Evolutionary conservation across 2,329 filamentous ascomycete genomes (phyloP).

Genomic region (Capronia epimyces): DNA sequence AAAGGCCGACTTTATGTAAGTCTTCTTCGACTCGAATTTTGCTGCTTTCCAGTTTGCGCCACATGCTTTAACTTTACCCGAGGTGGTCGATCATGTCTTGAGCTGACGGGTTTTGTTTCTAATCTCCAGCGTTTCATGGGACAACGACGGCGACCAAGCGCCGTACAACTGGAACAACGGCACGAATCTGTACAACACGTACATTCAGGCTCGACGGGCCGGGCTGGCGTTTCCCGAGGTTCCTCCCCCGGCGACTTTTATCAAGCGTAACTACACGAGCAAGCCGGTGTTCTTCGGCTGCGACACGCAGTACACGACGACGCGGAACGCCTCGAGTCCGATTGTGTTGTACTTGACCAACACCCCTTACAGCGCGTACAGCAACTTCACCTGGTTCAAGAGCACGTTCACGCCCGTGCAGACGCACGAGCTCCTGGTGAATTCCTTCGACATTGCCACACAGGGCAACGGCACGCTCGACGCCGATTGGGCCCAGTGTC

Average conservation of each 20-base stretch:
- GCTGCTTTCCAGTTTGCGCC: too few relatives aligned
- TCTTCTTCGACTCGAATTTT: too few relatives aligned
- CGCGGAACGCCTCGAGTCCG: constrained; percentile 9
- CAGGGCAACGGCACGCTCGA: constrained; percentile 28
- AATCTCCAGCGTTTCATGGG: constrained; percentile 13
- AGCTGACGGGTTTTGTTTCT: too few relatives aligned
- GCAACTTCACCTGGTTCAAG: constrained; percentile 13
- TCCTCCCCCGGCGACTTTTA: constrained; percentile 19
- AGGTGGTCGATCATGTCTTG: too few relatives aligned
- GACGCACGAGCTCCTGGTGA: constrained; percentile 12
- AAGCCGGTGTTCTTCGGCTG: constrained; percentile 29
- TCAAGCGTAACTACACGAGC: constrained; percentile 24
- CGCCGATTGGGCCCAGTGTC: constrained; percentile 21
- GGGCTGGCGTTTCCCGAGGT: constrained; percentile 15
- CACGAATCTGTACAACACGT: constrained; percentile 15
- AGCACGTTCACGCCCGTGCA: constrained; percentile 2
- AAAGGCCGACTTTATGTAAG: constrained; percentile 16
- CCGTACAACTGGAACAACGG: constrained; percentile 17
- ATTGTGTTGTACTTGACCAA: constrained; percentile 29
- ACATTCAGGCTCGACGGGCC: constrained; percentile 7
- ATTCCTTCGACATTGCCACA: constrained; percentile 25
- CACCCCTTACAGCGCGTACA: constrained; percentile 27
- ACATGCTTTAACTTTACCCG: too few relatives aligned
- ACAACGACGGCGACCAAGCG: constrained; percentile 6
- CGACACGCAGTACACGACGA: constrained; percentile 19